Evolutionary conservation across 1,284 basidiomycete species (phyloP).

Genomic region (Sphagnurus paluster): DNA sequence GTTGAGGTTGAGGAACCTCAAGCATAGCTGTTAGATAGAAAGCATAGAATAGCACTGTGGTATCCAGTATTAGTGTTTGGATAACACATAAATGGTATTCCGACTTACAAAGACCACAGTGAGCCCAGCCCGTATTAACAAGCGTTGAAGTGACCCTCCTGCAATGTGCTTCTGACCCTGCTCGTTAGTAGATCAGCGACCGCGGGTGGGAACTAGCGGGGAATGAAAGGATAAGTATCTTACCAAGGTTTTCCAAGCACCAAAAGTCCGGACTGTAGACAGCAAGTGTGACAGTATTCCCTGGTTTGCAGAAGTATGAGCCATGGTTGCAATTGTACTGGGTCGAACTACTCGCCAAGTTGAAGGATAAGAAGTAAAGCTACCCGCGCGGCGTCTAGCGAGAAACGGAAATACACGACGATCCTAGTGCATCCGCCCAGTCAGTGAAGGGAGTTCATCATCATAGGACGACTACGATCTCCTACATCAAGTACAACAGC

Average conservation of each 20-base stretch:
- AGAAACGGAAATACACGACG: conserved; percentile 43
- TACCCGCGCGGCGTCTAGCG: conserved; percentile 43
- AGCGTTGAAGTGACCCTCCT: conserved; percentile 32
- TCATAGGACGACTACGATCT: background rate
- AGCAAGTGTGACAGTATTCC: conserved; percentile 34
- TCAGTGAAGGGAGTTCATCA: background rate
- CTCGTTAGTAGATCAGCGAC: background rate
- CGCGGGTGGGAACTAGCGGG: conserved; percentile 7
- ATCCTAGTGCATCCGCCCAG: conserved; percentile 34
- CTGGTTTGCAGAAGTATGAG: conserved; percentile 18
- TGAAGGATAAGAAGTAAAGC: conserved; percentile 38
- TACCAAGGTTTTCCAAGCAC: conserved; percentile 43
- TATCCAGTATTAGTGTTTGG: too few species aligned
- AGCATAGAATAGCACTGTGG: conserved; percentile 30
- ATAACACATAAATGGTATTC: background rate
- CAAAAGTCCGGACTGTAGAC: conserved; percentile 35
- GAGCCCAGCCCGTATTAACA: conserved; percentile 37
- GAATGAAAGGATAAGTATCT: conserved; percentile 2
- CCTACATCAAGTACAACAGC: conserved; percentile 50
- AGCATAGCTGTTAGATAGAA: conserved; percentile 30
- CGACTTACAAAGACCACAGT: conserved; percentile 38
- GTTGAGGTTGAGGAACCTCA: conserved; percentile 24
- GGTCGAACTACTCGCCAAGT: conserved; percentile 26
- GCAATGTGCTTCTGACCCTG: conserved; percentile 36
- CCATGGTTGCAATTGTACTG: background rate